A percentile compares a stretch with the other conserved stretches of the same genome.
Evolutionary conservation across 2,329 filamentous ascomycete species (phyloP).

Genomic region (Ceratocystis huliohia): DNA sequence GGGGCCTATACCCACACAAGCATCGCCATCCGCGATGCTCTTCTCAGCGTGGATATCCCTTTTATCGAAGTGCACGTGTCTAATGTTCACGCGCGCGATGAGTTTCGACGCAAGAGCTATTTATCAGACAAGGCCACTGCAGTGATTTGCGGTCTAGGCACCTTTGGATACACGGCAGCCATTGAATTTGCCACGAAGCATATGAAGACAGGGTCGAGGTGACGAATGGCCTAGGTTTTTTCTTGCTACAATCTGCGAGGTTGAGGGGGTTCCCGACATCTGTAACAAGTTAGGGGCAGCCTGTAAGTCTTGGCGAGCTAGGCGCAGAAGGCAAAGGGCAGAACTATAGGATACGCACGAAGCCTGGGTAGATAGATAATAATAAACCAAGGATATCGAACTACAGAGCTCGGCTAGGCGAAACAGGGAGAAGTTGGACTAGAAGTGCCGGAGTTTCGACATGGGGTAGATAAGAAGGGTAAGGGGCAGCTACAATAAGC

Average conservation of each 20-base stretch:
- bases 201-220: slow-evolving; percentile 31
- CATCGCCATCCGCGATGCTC: slow-evolving; percentile 61
- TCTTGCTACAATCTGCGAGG: slow-evolving; percentile 20
- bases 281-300: slow-evolving; percentile 9
- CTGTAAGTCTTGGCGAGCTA: not conserved
- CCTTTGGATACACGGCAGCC: slow-evolving; percentile 48
- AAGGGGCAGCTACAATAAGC: too few species aligned
- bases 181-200: slow-evolving; percentile 40
- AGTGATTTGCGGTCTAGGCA: slow-evolving; percentile 57
- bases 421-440: not conserved
- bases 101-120: slow-evolving; percentile 56
- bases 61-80: slow-evolving; percentile 69
- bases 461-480: not conserved
- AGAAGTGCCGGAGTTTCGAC: not conserved
- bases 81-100: slow-evolving; percentile 60
- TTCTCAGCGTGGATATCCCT: slow-evolving; percentile 54
- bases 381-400: not conserved
- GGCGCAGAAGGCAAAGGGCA: not conserved
- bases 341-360: not conserved
- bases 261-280: slow-evolving; percentile 2
- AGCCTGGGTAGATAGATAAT: not conserved
- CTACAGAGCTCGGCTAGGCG: not conserved
- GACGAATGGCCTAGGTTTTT: not conserved
- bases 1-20: slow-evolving; percentile 65
- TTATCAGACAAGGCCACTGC: slow-evolving; percentile 63